These are phyloP conservation scores for Ophiostoma perfectum DNA, from an alignment of 2,329 filamentous ascomycete species.

Conservation along the genomic window DNA sequence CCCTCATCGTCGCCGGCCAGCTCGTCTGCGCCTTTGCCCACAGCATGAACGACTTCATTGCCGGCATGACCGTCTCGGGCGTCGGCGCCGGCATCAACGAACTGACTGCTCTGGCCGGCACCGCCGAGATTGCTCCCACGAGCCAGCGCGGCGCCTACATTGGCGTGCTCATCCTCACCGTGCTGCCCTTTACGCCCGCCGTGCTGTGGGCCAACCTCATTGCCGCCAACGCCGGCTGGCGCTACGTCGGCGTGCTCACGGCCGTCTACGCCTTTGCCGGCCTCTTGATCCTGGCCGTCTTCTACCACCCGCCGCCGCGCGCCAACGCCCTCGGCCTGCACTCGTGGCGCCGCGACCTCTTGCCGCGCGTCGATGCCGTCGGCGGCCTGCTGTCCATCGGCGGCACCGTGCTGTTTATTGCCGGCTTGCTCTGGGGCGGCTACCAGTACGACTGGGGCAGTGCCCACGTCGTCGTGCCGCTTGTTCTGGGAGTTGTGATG, in stretches of 20 bases:
- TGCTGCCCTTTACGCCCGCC: constrained; percentile 57
- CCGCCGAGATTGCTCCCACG: constrained; percentile 62
- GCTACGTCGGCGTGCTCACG: constrained; percentile 50
- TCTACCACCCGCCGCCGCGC: constrained; percentile 50
- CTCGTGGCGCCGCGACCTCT: constrained; percentile 34
- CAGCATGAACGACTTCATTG: constrained; percentile 57
- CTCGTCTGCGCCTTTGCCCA: constrained; percentile 54
- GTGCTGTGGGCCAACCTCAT: constrained; percentile 56
- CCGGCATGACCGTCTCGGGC: constrained; percentile 51
- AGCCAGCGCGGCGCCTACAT: constrained; percentile 60
- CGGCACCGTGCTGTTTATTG: constrained; percentile 48
- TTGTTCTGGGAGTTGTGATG: constrained; percentile 46
- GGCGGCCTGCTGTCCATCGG: constrained; percentile 46
- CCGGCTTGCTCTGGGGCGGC: constrained; percentile 41
- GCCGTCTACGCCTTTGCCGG: constrained; percentile 49
- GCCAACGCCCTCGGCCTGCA: constrained; percentile 39
- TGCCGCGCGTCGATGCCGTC: constrained; percentile 45
- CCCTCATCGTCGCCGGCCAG: constrained; percentile 53
- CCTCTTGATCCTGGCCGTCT: constrained; percentile 45
- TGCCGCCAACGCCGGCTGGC: constrained; percentile 44
- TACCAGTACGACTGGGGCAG: constrained; percentile 38
- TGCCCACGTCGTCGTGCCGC: constrained; percentile 42
- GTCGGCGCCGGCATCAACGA: constrained; percentile 63
- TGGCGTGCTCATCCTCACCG: constrained; percentile 54
- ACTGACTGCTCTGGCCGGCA: constrained; percentile 61